Base-by-base conservation (phyloP, 2,329 filamentous ascomycete species). In the Cryoendolithus antarcticus region DNA sequence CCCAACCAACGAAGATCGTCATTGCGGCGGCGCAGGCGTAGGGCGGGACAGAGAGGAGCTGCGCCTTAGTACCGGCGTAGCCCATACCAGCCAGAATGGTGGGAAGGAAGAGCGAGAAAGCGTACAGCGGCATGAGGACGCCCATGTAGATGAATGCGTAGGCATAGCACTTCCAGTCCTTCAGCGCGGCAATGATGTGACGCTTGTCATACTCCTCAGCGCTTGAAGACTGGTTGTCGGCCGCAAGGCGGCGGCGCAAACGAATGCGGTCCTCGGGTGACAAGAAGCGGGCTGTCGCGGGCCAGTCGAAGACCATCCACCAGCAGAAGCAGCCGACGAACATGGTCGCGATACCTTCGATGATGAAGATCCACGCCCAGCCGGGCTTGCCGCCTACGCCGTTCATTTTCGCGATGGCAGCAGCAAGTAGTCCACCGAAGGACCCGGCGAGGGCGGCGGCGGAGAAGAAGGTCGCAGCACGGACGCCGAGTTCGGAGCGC, bases 401-500 rank as follows among this genome's bases (percentile, higher is more conserved):
- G 41, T 77, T 65, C 77, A 86, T 82, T 35, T 77, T 69, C 30
- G 74, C 71, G 46, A 86, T 86, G 1, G 72, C 81, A 2, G 80
- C 80, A 0, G 82, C 81, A 3, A 86, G 68, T 1, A 86, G 70
- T 3, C 82, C 82, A 52, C 80, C 81, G 45, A 86, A 86, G 0
- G 79, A 86, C 1, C 85, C 85, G 1, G 83, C 80, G 0, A 91
- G 62, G 0, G 85, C 82, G 0, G 85, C 84, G 0, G 83, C 82
- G 0, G 82, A 86, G 65, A 91, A 93, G 66, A 91, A 89, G 41
- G 86, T 75, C 9, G 84, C 82, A 44, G 81, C 77, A 28, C 85
- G 75, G 10, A 85, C 69, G 36, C 83, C 85, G 39, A 91, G 82
- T 52, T 93, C 86, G n/a, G 70, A 74, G 29, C 84, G 71, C 54